Percentiles rank a stretch among this genome's conserved stretches.
phyloP scores from a whole-genome alignment of 1,139 yeast species.

The Debaryomyces udenii region DNA sequence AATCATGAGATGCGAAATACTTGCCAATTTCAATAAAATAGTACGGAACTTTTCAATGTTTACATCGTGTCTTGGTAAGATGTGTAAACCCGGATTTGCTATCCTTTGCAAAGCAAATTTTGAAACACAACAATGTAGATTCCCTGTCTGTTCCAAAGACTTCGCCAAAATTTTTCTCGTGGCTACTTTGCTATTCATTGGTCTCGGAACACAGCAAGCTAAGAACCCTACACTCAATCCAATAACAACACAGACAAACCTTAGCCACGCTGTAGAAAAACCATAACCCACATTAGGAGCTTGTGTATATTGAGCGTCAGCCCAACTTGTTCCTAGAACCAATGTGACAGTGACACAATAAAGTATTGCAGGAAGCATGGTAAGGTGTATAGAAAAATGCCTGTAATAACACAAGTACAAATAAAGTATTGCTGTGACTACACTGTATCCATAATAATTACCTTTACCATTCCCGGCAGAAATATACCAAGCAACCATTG shows the following conservation, averaged over 20 bases:
- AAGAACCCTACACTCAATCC: conserved; percentile 37
- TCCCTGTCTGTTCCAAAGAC: conserved; percentile 30
- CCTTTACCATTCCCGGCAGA: conserved; percentile 36
- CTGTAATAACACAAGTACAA: conserved; percentile 30
- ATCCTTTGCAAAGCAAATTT: conserved; percentile 21
- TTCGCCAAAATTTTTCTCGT: conserved; percentile 30
- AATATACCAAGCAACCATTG: conserved; percentile 40
- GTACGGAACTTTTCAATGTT: conserved; percentile 27
- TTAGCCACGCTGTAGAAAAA: conserved; percentile 29
- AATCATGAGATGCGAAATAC: conserved; percentile 26
- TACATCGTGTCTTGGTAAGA: conserved; percentile 27
- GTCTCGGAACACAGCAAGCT: conserved; percentile 35
- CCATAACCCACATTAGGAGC: conserved; percentile 33
- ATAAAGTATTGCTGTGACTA: conserved; percentile 33
- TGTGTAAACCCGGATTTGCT: conserved; percentile 16
- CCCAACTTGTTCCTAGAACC: conserved; percentile 43
- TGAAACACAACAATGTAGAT: conserved; percentile 34
- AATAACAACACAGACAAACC: conserved; percentile 33
- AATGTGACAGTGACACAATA: conserved; percentile 33
- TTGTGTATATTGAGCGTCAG: conserved; percentile 24
- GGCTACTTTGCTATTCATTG: conserved; percentile 33
- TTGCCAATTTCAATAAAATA: conserved; percentile 27
- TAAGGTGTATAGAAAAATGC: conserved; percentile 36
- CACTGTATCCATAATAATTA: conserved; percentile 36
- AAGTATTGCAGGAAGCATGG: conserved; percentile 34